Evolutionary conservation across 129 eudicot genomes (phyloP).

Genomic region (Daucus carota): DNA sequence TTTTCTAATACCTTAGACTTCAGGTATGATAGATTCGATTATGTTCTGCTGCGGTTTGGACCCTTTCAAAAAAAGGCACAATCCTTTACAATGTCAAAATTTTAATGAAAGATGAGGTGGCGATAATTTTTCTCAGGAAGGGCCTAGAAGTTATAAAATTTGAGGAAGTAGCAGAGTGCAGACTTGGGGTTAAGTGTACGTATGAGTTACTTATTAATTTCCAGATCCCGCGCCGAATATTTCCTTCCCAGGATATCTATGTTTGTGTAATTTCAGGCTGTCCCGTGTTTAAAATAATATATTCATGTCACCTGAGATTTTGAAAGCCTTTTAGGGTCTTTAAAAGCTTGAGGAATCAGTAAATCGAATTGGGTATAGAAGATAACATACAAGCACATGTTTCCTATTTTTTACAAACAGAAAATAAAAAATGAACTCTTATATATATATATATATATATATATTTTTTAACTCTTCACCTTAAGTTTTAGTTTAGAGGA

Average conservation of each 20-base stretch:
- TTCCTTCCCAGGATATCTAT: background rate
- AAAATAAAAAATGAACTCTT: background rate
- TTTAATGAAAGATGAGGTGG: background rate
- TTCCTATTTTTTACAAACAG: background rate
- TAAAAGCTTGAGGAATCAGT: background rate
- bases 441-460: too few species aligned
- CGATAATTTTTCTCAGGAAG: background rate
- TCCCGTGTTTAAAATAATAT: background rate
- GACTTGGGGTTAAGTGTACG: background rate
- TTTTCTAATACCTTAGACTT: background rate
- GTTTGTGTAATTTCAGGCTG: background rate
- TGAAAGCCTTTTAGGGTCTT: background rate
- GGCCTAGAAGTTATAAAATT: background rate
- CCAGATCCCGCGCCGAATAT: background rate
- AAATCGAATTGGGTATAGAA: background rate
- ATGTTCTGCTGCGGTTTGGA: background rate
- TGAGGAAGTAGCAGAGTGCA: background rate
- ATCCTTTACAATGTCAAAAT: background rate
- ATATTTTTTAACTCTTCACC: background rate
- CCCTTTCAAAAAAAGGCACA: background rate
- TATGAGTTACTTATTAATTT: background rate
- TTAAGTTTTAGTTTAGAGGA: background rate
- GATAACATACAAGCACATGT: background rate
- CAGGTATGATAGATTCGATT: background rate
- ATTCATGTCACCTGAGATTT: background rate